These are phyloP conservation scores for Trichoderma guizhouense DNA, from an alignment of 2,329 filamentous ascomycete genomes.

Conservation along the genomic window DNA sequence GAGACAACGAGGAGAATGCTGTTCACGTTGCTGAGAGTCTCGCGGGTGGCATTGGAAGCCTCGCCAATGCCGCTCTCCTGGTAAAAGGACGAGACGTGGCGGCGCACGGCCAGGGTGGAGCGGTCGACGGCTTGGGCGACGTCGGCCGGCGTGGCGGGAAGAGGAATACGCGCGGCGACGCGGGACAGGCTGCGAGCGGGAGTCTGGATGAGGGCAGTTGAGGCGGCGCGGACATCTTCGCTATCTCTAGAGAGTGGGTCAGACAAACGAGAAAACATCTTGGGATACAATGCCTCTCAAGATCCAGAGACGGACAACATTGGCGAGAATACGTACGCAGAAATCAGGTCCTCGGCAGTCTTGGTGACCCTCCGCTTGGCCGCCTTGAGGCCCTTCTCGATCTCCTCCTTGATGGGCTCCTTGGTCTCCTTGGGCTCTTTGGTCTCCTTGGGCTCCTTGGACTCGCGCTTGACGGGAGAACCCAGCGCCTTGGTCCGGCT, in stretches of 20 bases:
- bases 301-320: background rate
- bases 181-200: constrained; percentile 52
- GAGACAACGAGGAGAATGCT: constrained; percentile 68
- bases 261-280: background rate
- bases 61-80: constrained; percentile 65
- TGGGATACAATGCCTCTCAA: background rate
- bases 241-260: constrained; percentile 23
- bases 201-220: constrained; percentile 47
- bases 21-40: constrained; percentile 67
- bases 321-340: constrained; percentile 39
- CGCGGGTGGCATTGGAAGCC: constrained; percentile 62
- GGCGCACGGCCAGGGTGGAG: constrained; percentile 62
- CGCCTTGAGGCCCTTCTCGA: constrained; percentile 41
- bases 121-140: constrained; percentile 75
- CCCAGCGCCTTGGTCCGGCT: constrained; percentile 56
- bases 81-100: constrained; percentile 62
- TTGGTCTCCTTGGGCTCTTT: constrained; percentile 37
- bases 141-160: constrained; percentile 76
- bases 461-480: constrained; percentile 60
- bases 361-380: constrained; percentile 46
- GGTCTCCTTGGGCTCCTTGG: constrained; percentile 31
- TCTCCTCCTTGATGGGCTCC: constrained; percentile 37
- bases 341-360: constrained; percentile 43
- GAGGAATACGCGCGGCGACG: constrained; percentile 59
- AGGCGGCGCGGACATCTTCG: constrained; percentile 34